phyloP scores from a whole-genome alignment of 495 filamentous ascomycete genomes.

The Chaetomium fimeti region DNA sequence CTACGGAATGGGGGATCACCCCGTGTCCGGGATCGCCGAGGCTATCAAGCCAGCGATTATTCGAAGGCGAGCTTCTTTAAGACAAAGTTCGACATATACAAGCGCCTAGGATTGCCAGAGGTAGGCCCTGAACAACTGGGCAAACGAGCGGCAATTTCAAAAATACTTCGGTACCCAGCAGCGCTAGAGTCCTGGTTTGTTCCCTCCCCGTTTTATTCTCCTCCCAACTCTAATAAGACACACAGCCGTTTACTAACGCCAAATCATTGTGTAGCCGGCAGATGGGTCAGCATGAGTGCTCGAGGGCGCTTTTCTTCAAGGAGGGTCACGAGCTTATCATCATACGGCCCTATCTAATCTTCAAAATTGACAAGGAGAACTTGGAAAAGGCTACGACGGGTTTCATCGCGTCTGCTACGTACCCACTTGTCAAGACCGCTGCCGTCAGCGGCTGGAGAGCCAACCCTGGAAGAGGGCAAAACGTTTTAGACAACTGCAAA shows the following conservation, averaged over 20 bases:
- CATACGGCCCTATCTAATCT: background rate
- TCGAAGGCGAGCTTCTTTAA: background rate
- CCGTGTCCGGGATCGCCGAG: background rate
- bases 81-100: slow-evolving; percentile 1
- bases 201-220: background rate
- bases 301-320: background rate
- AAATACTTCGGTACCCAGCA: slow-evolving; percentile 9
- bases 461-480: background rate
- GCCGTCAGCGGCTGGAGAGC: slow-evolving; percentile 22
- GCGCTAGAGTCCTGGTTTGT: slow-evolving; percentile 20
- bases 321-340: background rate
- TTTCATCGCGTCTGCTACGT: slow-evolving; percentile 5
- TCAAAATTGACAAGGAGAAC: slow-evolving; percentile 6
- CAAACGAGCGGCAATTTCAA: background rate
- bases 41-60: background rate
- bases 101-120: background rate
- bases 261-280: slow-evolving; percentile 1
- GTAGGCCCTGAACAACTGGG: background rate
- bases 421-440: background rate
- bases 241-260: background rate
- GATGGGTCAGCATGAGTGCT: slow-evolving; percentile 2
- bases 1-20: slow-evolving; percentile 5
- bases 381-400: slow-evolving; percentile 13
- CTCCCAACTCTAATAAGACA: background rate
- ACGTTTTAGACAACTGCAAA: slow-evolving; percentile 13